phyloP scores from a whole-genome alignment of 2,329 filamentous ascomycete genomes.

The Dissoconium aciculare region DNA sequence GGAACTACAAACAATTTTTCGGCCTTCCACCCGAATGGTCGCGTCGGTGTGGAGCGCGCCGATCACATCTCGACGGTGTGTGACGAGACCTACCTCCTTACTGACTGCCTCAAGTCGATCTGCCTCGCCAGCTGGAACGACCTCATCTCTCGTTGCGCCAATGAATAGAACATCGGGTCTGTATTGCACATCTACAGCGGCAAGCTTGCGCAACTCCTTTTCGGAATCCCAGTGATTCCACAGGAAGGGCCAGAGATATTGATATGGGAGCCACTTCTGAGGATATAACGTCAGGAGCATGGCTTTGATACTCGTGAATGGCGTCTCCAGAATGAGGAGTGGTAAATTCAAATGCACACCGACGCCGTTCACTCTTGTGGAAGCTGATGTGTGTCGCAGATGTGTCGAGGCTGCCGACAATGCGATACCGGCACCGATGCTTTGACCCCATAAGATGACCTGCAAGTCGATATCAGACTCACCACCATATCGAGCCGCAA shows the following conservation, averaged over 20 bases:
- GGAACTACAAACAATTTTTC: slow-evolving; percentile 24
- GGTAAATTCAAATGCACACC: no score
- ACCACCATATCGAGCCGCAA: slow-evolving; percentile 29
- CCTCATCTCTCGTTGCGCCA: slow-evolving; percentile 40
- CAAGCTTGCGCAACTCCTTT: slow-evolving; percentile 27
- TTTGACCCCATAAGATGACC: slow-evolving; percentile 61
- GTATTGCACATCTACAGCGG: slow-evolving; percentile 7
- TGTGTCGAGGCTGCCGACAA: slow-evolving; percentile 41
- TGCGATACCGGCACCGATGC: slow-evolving; percentile 58
- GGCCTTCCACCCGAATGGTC: slow-evolving; percentile 29
- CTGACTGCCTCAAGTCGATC: slow-evolving; percentile 35
- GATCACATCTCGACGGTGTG: slow-evolving; percentile 26
- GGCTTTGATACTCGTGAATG: slow-evolving; percentile 53
- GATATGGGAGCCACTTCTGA: slow-evolving; percentile 66
- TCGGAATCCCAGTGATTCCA: slow-evolving; percentile 43
- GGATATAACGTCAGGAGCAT: slow-evolving; percentile 63
- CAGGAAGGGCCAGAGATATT: slow-evolving; percentile 58
- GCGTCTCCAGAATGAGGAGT: slow-evolving; percentile 66
- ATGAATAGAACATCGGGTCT: slow-evolving; percentile 35
- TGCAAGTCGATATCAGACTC: slow-evolving; percentile 20
- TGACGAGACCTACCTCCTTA: slow-evolving; percentile 21
- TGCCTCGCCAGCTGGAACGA: slow-evolving; percentile 45
- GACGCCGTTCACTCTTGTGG: no score
- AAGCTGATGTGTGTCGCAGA: slow-evolving; percentile 27
- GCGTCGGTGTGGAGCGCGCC: slow-evolving; percentile 39